These are phyloP conservation scores for Coleophoma cylindrospora DNA, from an alignment of 2,329 filamentous ascomycete species.

Conservation along the genomic window DNA sequence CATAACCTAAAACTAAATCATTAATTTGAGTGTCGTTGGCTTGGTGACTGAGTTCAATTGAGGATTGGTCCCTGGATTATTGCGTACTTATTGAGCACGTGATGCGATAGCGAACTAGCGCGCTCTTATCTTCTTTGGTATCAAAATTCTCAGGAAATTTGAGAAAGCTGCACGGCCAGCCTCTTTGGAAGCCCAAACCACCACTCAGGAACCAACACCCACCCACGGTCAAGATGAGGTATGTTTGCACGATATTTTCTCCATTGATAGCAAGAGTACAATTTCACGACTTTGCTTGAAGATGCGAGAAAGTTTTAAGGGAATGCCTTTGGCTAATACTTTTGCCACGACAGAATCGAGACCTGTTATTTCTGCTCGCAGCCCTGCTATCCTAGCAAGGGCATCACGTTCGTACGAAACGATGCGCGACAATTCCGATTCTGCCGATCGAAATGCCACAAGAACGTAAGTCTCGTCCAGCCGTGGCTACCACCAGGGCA, in stretches of 20 bases:
- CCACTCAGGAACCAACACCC: slow-evolving; percentile 2
- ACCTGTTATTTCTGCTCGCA: slow-evolving; percentile 68
- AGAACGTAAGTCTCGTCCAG: slow-evolving; percentile 38
- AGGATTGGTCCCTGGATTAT: too few relatives aligned
- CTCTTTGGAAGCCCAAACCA: background rate
- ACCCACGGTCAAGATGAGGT: slow-evolving; percentile 19
- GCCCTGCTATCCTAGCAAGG: slow-evolving; percentile 60
- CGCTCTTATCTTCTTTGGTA: background rate
- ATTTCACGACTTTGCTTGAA: background rate
- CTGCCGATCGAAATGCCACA: slow-evolving; percentile 50
- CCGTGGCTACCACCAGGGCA: too few relatives aligned
- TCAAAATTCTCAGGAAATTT: background rate
- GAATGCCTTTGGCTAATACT: background rate
- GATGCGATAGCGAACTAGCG: background rate
- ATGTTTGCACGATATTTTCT: background rate
- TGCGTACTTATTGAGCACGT: too few relatives aligned
- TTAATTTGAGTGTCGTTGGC: too few relatives aligned
- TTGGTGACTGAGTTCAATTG: too few relatives aligned
- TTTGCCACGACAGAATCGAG: slow-evolving; percentile 40
- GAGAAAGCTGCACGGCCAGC: too few relatives aligned
- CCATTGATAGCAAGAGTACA: background rate
- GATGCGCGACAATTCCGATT: slow-evolving; percentile 49
- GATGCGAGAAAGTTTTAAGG: background rate
- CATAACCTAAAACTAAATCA: too few relatives aligned
- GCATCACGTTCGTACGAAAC: slow-evolving; percentile 38